Percentiles rank a stretch among this genome's conserved stretches.
Evolutionary conservation across 352 stramenopile species (phyloP).

Genomic region (Pythium aquatile): DNA sequence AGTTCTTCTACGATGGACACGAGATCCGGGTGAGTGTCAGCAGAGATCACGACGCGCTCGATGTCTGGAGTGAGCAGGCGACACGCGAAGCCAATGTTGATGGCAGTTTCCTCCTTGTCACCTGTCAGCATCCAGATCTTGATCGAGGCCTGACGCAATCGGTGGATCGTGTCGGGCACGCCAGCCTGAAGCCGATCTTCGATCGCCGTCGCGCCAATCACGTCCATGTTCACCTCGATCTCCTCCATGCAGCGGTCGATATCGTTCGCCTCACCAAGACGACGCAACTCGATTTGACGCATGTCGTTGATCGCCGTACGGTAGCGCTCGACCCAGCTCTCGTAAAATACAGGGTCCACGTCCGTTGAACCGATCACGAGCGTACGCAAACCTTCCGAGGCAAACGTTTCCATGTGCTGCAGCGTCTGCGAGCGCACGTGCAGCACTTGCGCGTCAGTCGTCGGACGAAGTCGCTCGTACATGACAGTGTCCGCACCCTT

Average conservation of each 20-base stretch:
- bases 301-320: constrained; percentile 83
- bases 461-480: constrained; percentile 71
- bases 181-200: constrained; percentile 92
- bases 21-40: constrained; percentile 72
- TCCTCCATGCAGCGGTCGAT: constrained; percentile 84
- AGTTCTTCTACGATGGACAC: constrained; percentile 60
- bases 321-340: constrained; percentile 65
- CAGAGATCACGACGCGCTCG: constrained; percentile 82
- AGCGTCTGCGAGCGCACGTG: constrained; percentile 65
- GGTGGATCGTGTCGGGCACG: constrained; percentile 91
- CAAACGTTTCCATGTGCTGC: constrained; percentile 88
- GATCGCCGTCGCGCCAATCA: constrained; percentile 92
- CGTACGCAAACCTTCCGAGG: constrained; percentile 87
- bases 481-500: constrained; percentile 91
- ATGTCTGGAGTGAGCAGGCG: constrained; percentile 92
- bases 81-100: constrained; percentile 95
- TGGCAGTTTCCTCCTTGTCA: constrained; percentile 95
- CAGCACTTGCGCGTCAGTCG: constrained; percentile 43
- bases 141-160: constrained; percentile 90
- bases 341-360: constrained; percentile 60
- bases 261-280: constrained; percentile 67
- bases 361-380: constrained; percentile 77
- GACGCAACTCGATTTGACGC: constrained; percentile 80
- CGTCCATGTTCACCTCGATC: constrained; percentile 84
- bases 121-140: constrained; percentile 96